Evolutionary conservation across 192 early-diverging fungal genomes (phyloP).

Genomic region (Coemansia sp.): DNA sequence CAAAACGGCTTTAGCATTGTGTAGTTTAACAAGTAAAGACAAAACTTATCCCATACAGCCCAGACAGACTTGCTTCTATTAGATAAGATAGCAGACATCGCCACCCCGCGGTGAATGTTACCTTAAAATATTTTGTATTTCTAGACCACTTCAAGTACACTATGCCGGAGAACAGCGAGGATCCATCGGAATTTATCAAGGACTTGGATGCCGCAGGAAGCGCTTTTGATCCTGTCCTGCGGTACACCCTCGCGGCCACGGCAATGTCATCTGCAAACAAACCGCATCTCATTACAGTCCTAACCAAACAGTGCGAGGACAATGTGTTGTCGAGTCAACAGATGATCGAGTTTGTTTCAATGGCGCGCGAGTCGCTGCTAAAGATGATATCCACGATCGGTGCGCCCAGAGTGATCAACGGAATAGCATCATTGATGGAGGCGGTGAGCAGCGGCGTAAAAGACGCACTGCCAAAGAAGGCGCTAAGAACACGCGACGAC

Average conservation of each 20-base stretch:
- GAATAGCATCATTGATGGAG: conserved; percentile 29
- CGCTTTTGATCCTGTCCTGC: conserved; percentile 8
- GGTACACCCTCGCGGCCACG: conserved; percentile 18
- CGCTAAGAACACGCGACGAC: conserved; percentile 9
- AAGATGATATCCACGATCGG: conserved; percentile 26
- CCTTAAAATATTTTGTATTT: not conserved
- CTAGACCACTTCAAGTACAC: not conserved
- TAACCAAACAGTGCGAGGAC: conserved; percentile 7
- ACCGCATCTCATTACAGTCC: not conserved
- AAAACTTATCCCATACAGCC: not conserved
- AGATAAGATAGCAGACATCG: too few species aligned
- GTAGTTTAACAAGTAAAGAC: not conserved
- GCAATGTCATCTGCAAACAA: conserved; percentile 23
- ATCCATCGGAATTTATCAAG: not conserved
- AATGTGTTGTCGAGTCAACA: not conserved
- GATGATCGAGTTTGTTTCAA: conserved; percentile 7
- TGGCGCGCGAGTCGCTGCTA: conserved; percentile 17
- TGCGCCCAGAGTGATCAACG: conserved; percentile 29
- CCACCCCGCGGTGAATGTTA: not conserved
- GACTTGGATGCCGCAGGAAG: conserved; percentile 9
- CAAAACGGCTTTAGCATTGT: not conserved
- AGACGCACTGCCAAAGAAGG: conserved; percentile 10
- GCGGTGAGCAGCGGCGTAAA: conserved; percentile 1
- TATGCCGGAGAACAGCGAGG: not conserved
- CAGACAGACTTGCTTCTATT: not conserved